phyloP scores from a whole-genome alignment of 768 basidiomycete species.

The Cyclocybe cylindracea region DNA sequence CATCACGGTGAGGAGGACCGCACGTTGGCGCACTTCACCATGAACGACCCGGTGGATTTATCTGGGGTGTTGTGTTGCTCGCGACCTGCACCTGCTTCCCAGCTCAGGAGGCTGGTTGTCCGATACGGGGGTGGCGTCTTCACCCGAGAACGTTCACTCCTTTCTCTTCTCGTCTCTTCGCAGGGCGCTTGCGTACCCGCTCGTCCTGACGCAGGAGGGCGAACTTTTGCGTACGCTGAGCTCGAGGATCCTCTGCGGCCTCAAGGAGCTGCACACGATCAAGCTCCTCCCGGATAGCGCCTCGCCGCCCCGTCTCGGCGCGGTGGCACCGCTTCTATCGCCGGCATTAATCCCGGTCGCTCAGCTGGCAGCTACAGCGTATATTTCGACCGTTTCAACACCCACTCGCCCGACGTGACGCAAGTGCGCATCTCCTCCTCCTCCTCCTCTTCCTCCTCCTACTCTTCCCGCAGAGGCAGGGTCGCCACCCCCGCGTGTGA shows the following conservation, averaged over 20 bases:
- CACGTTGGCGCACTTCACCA: constrained; percentile 18
- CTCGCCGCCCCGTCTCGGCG: constrained; percentile 3
- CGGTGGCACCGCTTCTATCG: not conserved
- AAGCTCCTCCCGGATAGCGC: constrained; percentile 14
- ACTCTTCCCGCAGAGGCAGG: too few species aligned
- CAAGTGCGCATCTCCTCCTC: not conserved
- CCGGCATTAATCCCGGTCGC: too few species aligned
- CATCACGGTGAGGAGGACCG: not conserved
- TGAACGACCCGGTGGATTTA: constrained; percentile 22
- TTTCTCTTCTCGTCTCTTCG: not conserved
- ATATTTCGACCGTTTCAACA: too few species aligned
- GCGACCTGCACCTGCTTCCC: constrained; percentile 26
- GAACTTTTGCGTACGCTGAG: constrained; percentile 29
- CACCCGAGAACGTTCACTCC: constrained; percentile 19
- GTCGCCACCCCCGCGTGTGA: too few species aligned
- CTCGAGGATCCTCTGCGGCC: constrained; percentile 25
- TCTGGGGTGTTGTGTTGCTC: constrained; percentile 28
- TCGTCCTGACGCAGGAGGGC: constrained; percentile 7
- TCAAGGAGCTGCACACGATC: constrained; percentile 23
- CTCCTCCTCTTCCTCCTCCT: too few species aligned
- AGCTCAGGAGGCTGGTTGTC: constrained; percentile 16
- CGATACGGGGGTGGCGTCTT: constrained; percentile 23
- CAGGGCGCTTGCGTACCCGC: not conserved
- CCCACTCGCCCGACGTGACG: too few species aligned
- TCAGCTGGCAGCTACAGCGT: not conserved